phyloP scores from a whole-genome alignment of 371 early-diverging fungal species.

The Mucor irregularis region DNA sequence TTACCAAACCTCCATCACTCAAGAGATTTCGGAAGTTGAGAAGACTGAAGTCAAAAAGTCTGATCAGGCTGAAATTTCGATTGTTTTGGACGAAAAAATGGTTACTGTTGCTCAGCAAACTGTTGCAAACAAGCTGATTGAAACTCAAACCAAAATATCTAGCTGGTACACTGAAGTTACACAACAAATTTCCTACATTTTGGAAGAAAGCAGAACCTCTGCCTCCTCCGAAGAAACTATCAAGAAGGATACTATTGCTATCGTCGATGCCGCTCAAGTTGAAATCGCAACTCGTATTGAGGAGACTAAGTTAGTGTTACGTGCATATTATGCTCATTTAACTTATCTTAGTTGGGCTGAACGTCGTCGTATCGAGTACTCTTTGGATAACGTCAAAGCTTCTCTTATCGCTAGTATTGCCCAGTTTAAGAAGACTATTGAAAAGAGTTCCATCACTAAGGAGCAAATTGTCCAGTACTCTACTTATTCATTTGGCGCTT shows the following conservation, averaged over 20 bases:
- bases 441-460: constrained; percentile 66
- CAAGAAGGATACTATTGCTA: constrained; percentile 20
- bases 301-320: constrained; percentile 26
- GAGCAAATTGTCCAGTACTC: constrained; percentile 76
- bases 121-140: constrained; percentile 20
- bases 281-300: constrained; percentile 27
- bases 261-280: constrained; percentile 33
- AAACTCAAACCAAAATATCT: constrained; percentile 27
- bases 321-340: constrained; percentile 30
- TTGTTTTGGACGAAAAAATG: constrained; percentile 28
- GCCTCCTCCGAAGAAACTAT: constrained; percentile 1
- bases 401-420: constrained; percentile 22
- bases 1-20: constrained; percentile 31
- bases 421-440: constrained; percentile 59
- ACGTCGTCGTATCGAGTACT: constrained; percentile 27
- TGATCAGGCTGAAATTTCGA: constrained; percentile 19
- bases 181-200: constrained; percentile 24
- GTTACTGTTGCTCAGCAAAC: constrained; percentile 24
- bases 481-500: constrained; percentile 40
- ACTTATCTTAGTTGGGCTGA: constrained; percentile 32
- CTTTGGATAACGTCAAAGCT: constrained; percentile 25
- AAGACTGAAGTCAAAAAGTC: constrained; percentile 10
- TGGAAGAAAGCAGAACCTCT: constrained; percentile 9
- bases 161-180: constrained; percentile 33
- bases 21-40: constrained; percentile 19